Percentiles rank a stretch among this genome's conserved stretches.
Evolutionary conservation across 306 rosid genomes (phyloP).

Genomic region (Ochetophila trinervis): DNA sequence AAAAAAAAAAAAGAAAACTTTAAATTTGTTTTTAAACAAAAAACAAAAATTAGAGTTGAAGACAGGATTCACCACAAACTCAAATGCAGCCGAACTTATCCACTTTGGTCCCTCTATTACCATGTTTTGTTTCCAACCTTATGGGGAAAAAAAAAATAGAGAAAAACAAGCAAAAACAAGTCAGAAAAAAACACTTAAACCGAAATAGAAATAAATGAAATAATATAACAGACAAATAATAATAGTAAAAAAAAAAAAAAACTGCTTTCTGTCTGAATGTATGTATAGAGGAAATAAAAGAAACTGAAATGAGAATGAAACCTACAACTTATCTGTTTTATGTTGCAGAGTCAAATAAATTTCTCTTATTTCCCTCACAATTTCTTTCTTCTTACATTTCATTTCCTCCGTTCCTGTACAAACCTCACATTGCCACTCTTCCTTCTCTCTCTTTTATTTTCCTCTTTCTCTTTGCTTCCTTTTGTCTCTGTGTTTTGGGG

Average conservation of each 20-base stretch:
- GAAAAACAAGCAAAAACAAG: no score
- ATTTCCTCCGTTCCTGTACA: not conserved
- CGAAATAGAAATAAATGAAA: no score
- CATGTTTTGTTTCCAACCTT: no score
- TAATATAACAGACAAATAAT: not conserved
- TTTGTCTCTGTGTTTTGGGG: not conserved
- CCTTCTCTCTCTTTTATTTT: not conserved
- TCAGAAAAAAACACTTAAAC: no score
- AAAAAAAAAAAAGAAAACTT: no score
- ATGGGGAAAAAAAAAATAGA: no score
- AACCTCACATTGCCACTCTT: not conserved
- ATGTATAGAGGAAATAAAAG: not conserved
- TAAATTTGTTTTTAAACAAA: no score
- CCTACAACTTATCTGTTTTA: slow-evolving; percentile 7
- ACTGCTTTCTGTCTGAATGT: no score
- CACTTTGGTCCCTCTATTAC: no score
- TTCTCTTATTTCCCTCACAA: not conserved
- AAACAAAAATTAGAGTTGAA: no score
- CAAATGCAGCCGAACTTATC: no score
- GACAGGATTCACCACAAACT: no score
- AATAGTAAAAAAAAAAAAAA: not conserved
- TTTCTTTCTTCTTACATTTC: slow-evolving; percentile 1
- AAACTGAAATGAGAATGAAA: slow-evolving; percentile 7
- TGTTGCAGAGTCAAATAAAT: slow-evolving; percentile 1
- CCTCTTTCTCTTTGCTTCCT: not conserved